These are phyloP conservation scores for Neostapfia colusana DNA, from an alignment of 176 grass and related monocot genomes.

Conservation along the genomic window DNA sequence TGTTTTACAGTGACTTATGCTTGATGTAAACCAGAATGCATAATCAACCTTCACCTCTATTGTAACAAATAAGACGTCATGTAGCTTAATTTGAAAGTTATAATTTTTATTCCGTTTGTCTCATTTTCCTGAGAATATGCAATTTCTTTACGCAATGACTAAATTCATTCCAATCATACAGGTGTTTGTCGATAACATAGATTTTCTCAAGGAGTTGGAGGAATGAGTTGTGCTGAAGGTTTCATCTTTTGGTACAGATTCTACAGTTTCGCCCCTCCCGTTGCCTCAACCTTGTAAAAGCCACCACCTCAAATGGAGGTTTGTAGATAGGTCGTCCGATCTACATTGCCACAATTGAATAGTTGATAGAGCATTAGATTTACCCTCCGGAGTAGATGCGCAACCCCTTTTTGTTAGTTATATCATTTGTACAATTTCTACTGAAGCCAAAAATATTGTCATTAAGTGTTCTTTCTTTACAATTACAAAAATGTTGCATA, in stretches of 20 bases:
- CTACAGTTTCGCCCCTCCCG: background rate
- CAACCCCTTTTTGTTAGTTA: slow-evolving; percentile 32
- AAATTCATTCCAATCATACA: slow-evolving; percentile 35
- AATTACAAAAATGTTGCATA: no score
- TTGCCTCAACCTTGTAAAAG: slow-evolving; percentile 40
- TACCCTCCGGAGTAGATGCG: slow-evolving; percentile 17
- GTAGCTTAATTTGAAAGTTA: background rate
- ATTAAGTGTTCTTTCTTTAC: background rate
- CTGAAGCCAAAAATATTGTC: background rate
- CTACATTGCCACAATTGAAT: slow-evolving; percentile 37
- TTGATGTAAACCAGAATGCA: background rate
- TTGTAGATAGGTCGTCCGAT: slow-evolving; percentile 53
- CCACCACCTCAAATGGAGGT: slow-evolving; percentile 41
- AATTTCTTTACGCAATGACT: background rate
- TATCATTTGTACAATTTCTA: slow-evolving; percentile 38
- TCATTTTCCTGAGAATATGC: background rate
- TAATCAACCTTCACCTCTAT: background rate
- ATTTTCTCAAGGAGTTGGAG: slow-evolving; percentile 88
- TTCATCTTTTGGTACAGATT: slow-evolving; percentile 32
- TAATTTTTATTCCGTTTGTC: background rate
- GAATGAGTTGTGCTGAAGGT: slow-evolving; percentile 42
- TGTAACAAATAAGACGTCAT: background rate
- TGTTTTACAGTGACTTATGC: background rate
- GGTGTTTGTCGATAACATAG: slow-evolving; percentile 92
- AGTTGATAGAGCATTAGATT: slow-evolving; percentile 43